Evolutionary conservation across 192 early-diverging fungal species (phyloP), one percentile per base, ranked within the genome.

Genomic region (Powellomyces hirtus): DNA sequence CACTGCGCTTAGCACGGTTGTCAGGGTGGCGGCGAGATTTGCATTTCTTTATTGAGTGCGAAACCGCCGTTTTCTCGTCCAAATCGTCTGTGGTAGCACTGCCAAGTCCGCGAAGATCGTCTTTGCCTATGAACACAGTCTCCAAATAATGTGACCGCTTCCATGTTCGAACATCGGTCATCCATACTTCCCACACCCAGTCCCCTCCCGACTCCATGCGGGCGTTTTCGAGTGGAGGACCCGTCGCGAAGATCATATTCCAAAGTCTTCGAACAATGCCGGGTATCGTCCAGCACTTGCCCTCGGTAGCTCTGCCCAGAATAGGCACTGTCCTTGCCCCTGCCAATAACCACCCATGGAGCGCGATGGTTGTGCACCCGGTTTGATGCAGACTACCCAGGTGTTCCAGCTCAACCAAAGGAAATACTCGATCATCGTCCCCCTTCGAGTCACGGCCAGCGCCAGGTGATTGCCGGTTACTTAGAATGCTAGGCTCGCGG

Each of bases 121-220:
- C 53, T 18, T 4, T 13, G 5, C 53, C 53, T 7, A 56, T 5
- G 27, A 56, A 22, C 18, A 56, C 53, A 30, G 22, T 56, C 53
- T 27, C 27, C 31, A 56, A 13, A 4, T 18, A 2, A 16, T 26
- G 31, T 30, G 31, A 30, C 18, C 31, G 27, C 3, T 56, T 27
- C 53, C 53, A 56, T 5, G 53, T 27, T 2, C 4, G 29, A 4
- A 56, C 53, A 27, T 56, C 53, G 4, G 31, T 33, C 53, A 56
- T 56, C 53, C 53, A 56, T 30, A 56, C 53, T 33, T 26, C 14
- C 53, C 53, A 56, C 31, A 4, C 53, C 53, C 53, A 56, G 18
- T 33, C 53, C 31, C 33, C n/a, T 49, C 46, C 46, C n/a, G n/a
- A 24, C 46, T 49, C 46, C 26, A n/a, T n/a, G n/a, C n/a, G n/a